Conservation (phyloP, 331 rosid genomes). For the Stylosanthes scabra region DNA sequence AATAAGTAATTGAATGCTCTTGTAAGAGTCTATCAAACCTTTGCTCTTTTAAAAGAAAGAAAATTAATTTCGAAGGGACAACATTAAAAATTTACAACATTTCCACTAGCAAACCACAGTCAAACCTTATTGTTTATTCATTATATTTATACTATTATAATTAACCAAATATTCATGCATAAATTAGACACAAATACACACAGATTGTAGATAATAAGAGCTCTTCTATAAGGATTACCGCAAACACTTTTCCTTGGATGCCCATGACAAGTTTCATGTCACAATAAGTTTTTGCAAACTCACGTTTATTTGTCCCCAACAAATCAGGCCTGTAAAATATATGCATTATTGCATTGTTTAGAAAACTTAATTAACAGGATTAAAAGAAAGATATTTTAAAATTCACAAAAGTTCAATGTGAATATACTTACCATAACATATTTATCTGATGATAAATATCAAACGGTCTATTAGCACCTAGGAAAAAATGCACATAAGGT, state of each 20-base stretch:
- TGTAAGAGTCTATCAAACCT: constrained; percentile 8
- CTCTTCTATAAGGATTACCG: constrained; percentile 59
- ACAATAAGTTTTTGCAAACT: constrained; percentile 89
- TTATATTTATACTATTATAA: constrained; percentile 12
- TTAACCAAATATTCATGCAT: constrained; percentile 16
- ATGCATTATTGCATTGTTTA: constrained; percentile 36
- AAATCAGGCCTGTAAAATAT: constrained; percentile 84
- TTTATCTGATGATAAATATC: constrained; percentile 98
- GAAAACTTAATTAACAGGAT: constrained; percentile 36
- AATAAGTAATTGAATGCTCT: constrained; percentile 22
- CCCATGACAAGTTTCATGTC: constrained; percentile 61
- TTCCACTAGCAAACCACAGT: constrained; percentile 23
- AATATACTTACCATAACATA: constrained; percentile 85
- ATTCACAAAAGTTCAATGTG: constrained; percentile 33
- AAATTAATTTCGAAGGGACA: constrained; percentile 9
- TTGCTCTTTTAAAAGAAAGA: background rate
- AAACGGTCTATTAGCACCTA: constrained; percentile 92
- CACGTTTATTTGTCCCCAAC: constrained; percentile 78
- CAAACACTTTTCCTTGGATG: constrained; percentile 69
- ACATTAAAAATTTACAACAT: constrained; percentile 16
- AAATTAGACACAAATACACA: background rate
- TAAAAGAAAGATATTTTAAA: constrained; percentile 23
- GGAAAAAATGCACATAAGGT: constrained; percentile 64
- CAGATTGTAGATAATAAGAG: constrained; percentile 27
- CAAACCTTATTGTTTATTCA: constrained; percentile 19